These are phyloP conservation scores for Leccinellum albellum DNA, from an alignment of 768 basidiomycete species.

Conservation along the genomic window DNA sequence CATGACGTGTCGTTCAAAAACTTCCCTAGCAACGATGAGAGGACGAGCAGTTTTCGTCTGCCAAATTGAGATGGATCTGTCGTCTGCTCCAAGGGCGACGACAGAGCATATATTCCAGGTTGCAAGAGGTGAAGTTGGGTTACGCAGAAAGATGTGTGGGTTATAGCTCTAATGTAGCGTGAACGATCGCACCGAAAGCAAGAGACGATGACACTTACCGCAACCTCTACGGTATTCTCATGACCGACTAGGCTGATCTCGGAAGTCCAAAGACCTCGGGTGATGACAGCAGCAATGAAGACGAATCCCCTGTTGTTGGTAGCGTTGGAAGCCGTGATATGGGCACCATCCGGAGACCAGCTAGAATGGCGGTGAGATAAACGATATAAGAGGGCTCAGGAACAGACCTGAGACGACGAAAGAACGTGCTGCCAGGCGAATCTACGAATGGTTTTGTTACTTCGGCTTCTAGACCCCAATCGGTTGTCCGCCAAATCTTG, in stretches of 20 bases:
- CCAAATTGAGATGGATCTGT: slow-evolving; percentile 94
- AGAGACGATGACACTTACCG: slow-evolving; percentile 47
- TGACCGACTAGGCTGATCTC: slow-evolving; percentile 96
- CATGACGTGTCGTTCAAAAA: slow-evolving; percentile 92
- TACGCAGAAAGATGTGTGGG: slow-evolving; percentile 88
- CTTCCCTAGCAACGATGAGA: slow-evolving; percentile 87
- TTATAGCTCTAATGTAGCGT: slow-evolving; percentile 56
- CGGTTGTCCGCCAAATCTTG: slow-evolving; percentile 93
- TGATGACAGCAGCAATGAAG: slow-evolving; percentile 95
- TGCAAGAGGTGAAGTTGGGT: slow-evolving; percentile 59
- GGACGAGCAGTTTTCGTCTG: slow-evolving; percentile 90
- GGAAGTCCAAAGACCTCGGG: slow-evolving; percentile 82
- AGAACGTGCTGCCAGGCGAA: slow-evolving; percentile 93
- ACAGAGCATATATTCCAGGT: slow-evolving; percentile 88
- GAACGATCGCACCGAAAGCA: slow-evolving; percentile 1
- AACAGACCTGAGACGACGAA: slow-evolving; percentile 76
- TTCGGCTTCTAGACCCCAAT: slow-evolving; percentile 84
- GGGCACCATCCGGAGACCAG: slow-evolving; percentile 99
- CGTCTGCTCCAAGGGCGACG: slow-evolving; percentile 90
- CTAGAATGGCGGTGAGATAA: slow-evolving; percentile 37
- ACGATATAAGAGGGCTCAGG: neutral
- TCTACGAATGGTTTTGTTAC: slow-evolving; percentile 89
- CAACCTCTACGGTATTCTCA: slow-evolving; percentile 94
- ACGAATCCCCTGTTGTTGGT: slow-evolving; percentile 96
- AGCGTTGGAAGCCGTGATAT: slow-evolving; percentile 95